Evolutionary conservation across 148 eudicot species (phyloP), one percentile per base, ranked within the genome.

Genomic region (Bassia scoparia): DNA sequence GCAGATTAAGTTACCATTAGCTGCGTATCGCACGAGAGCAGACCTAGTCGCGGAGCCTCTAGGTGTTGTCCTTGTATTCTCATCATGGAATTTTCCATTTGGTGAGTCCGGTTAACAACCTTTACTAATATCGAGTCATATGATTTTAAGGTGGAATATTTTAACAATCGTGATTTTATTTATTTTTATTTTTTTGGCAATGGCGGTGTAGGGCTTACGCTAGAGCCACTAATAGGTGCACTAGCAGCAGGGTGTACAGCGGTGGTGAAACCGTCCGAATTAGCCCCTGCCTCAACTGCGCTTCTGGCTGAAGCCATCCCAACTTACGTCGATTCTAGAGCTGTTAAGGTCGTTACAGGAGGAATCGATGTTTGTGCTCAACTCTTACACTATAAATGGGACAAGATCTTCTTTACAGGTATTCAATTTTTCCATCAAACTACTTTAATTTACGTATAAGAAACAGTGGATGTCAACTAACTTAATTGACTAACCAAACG

Each of bases 1-100:
- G 9, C 88, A 93, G 97, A 82, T 80, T 48, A n/a, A 85, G 34
- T 78, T 93, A 64, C 98, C 98, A 9, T 0, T 83, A 7, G 80
- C 83, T 48, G 97, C 92, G 71, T 85, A 85, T 74, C 91, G 91
- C 14, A 15, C 89, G 34, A 83, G 72, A 27, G 92, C 97, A 75
- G 54, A n/a, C n/a, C 69, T 91, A 67, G 84, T 89, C 64, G 84
- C 98, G 24, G 90, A 93, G 79, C 98, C 98, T n/a, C n/a, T 93
- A 59, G 98, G 98, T 18, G 70, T 88, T 53, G 89, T 93, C 65
- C 91, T 91, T 58, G 79, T 93, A 62, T 79, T 93, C 44, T 86
- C 98, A 38, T 71, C 93, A 18, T 93, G 98, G 98, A 93, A 93
- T 75, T 87, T n/a, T 49, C 98, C 98, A 35, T 24, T 66, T 66